phyloP scores from a whole-genome alignment of 768 basidiomycete genomes.

The Termitomyces sp. region DNA sequence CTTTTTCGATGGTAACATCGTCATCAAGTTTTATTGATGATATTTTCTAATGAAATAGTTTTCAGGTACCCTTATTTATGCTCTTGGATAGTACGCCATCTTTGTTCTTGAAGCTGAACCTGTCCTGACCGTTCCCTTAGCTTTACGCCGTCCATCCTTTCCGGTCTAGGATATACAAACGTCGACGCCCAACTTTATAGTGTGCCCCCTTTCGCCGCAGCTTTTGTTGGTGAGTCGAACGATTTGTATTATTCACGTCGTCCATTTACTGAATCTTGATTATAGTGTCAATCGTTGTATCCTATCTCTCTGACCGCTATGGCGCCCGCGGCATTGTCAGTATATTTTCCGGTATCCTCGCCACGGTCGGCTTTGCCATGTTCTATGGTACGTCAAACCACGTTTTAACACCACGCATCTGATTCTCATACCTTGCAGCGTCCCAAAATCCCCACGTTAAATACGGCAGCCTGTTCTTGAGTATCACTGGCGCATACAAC shows the following conservation, averaged over 20 bases:
- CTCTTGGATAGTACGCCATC: slow-evolving; percentile 39
- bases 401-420: background rate
- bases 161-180: slow-evolving; percentile 49
- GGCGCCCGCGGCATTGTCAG: slow-evolving; percentile 41
- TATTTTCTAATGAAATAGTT: background rate
- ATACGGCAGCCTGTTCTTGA: slow-evolving; percentile 54
- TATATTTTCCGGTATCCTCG: slow-evolving; percentile 37
- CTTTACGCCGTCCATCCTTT: slow-evolving; percentile 70
- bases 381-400: slow-evolving; percentile 39
- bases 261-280: background rate
- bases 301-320: slow-evolving; percentile 49
- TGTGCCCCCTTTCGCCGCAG: slow-evolving; percentile 48
- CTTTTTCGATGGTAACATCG: slow-evolving; percentile 44
- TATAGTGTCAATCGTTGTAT: slow-evolving; percentile 27
- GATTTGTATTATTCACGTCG: background rate
- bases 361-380: slow-evolving; percentile 47
- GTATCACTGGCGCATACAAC: slow-evolving; percentile 47
- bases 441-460: slow-evolving; percentile 33
- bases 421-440: slow-evolving; percentile 15
- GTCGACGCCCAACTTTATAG: slow-evolving; percentile 56
- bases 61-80: slow-evolving; percentile 38
- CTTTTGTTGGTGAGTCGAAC: slow-evolving; percentile 38
- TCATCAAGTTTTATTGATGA: background rate
- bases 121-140: slow-evolving; percentile 21
- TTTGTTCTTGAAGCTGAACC: background rate